Conservation (phyloP, 306 rosid species). For the Glycine soja region DNA sequence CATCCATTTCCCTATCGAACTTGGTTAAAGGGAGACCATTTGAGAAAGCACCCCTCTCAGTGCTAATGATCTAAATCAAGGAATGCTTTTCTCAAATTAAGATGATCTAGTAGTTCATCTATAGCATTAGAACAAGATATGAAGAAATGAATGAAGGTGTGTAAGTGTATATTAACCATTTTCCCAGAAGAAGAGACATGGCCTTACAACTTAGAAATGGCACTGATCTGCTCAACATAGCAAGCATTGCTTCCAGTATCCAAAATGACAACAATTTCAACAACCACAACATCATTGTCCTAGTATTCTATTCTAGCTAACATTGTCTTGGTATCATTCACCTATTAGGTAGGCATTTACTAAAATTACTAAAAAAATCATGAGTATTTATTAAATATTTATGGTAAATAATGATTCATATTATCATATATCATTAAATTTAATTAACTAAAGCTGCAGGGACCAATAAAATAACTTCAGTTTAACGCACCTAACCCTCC, state of each 20-base stretch:
- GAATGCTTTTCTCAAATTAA: constrained; percentile 37
- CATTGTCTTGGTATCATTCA: constrained; percentile 86
- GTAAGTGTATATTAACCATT: constrained; percentile 61
- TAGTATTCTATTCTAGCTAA: constrained; percentile 92
- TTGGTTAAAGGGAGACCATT: constrained; percentile 78
- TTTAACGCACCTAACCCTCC: too few species aligned
- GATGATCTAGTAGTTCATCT: neutral
- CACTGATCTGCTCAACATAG: constrained; percentile 72
- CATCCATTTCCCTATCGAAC: constrained; percentile 90
- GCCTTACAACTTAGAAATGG: constrained; percentile 74
- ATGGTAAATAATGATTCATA: too few species aligned
- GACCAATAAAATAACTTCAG: too few species aligned
- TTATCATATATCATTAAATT: too few species aligned
- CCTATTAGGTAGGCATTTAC: constrained; percentile 50
- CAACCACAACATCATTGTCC: constrained; percentile 85
- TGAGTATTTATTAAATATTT: too few species aligned
- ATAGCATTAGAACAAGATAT: constrained; percentile 21
- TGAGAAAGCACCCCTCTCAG: constrained; percentile 95
- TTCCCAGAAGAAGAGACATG: constrained; percentile 67
- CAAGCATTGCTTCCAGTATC: constrained; percentile 99
- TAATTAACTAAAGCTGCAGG: too few species aligned
- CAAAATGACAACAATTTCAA: constrained; percentile 89
- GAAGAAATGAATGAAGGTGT: neutral
- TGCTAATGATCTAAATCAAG: constrained; percentile 75
- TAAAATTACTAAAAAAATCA: too few species aligned